Base-by-base conservation (phyloP, 306 rosid species). In the Lathyrus oleraceus region DNA sequence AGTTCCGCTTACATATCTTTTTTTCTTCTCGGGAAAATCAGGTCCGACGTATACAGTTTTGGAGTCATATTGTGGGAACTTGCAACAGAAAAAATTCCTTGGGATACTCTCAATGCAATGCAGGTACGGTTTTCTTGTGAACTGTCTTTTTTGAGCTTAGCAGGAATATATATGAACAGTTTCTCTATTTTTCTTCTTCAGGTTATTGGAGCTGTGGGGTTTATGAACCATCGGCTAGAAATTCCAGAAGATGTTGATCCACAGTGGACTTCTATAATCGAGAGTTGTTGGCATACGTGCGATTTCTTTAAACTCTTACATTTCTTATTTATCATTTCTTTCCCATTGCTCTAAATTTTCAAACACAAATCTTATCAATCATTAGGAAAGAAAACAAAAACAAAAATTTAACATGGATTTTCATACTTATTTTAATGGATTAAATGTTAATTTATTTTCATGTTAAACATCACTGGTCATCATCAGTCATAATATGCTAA, bases 21-120 rank as follows among this genome's bases (percentile, higher is more conserved):
- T 69, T 54, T 54, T 16, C 30, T 73, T 48, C 75, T 58, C 67
- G 67, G 77, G 70, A 61, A 69, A 49, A 69, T 86, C 73, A 95
- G 99, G 95, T 95, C 97, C 32, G 99, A 95, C 15, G 84, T 95
- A 44, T 95, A 95, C 87, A 91, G 99, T 86, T 95, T 85, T 53
- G 99, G 99, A 69, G 99, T 95, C 75, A 86, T 95, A 75, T 68
- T 95, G 83, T 95, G 99, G 99, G 99, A 95, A 83, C 89, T 95
- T 76, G 91, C 86, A 53, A 91, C 99, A 6, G 91, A 86, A 81
- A 95, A 95, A 85, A 91, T 91, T 81, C 99, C 99, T 20, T 95
- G 99, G 99, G 95, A 91, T 64, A 89, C 76, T 86, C 95, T 95
- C 65, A 95, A 95, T 85, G 68, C 96, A 67, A 89, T 91, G 90